Conservation (phyloP, 805 yeast genomes). For the Saccharomycopsis olivae region DNA sequence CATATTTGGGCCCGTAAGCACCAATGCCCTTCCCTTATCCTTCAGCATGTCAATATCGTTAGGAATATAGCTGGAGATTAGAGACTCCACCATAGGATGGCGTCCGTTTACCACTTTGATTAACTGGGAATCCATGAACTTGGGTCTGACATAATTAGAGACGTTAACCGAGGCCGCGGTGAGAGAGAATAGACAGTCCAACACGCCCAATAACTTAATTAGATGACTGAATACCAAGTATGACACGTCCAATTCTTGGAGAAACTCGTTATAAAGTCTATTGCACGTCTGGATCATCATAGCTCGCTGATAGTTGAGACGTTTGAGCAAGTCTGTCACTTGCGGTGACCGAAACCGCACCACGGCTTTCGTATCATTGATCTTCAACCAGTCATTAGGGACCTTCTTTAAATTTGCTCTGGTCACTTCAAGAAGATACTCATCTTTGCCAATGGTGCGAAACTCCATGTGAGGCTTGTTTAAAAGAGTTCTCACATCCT, state of each 20-base stretch:
- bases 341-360: slow-evolving; percentile 65
- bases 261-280: slow-evolving; percentile 33
- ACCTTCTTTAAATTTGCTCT: slow-evolving; percentile 42
- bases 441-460: slow-evolving; percentile 48
- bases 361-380: slow-evolving; percentile 56
- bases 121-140: slow-evolving; percentile 34
- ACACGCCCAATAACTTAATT: slow-evolving; percentile 36
- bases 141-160: slow-evolving; percentile 39
- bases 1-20: slow-evolving; percentile 83
- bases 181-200: slow-evolving; percentile 62
- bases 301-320: slow-evolving; percentile 52
- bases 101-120: slow-evolving; percentile 47
- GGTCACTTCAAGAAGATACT: slow-evolving; percentile 68
- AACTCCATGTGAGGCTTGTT: slow-evolving; percentile 49
- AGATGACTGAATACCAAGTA: slow-evolving; percentile 32
- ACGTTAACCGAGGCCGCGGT: slow-evolving; percentile 45
- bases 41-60: slow-evolving; percentile 46
- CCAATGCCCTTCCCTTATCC: slow-evolving; percentile 33
- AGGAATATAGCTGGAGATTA: slow-evolving; percentile 44
- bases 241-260: slow-evolving; percentile 27
- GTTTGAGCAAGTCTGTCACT: slow-evolving; percentile 38
- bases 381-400: slow-evolving; percentile 71
- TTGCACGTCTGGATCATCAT: slow-evolving; percentile 36
- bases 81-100: slow-evolving; percentile 55
- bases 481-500: slow-evolving; percentile 32